Base-by-base conservation (phyloP, 2,329 filamentous ascomycete genomes). In the Bipolaris gigantea region DNA sequence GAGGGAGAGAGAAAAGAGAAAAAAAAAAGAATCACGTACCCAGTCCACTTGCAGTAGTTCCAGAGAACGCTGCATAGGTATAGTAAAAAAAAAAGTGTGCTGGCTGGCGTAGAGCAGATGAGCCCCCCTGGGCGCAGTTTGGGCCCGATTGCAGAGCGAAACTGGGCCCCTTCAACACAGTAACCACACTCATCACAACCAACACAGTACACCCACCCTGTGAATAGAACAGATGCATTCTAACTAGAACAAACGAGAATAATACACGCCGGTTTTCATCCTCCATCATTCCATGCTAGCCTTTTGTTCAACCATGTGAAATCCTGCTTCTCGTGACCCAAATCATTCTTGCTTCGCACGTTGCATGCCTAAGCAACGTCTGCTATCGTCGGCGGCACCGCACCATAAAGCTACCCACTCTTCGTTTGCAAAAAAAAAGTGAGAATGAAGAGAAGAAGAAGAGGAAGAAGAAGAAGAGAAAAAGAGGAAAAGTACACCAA, bases 231-330 rank as follows among this genome's bases (percentile, higher is more conserved):
- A 50, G 54, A 45, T 62, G 58, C 57, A 60, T 68, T 67, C 50
- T 59, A 64, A 65, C 62, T 63, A 63, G 62, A 65, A 62, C 60
- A 61, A 68, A 62, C 60, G 61, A 68, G 58, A 54, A 56, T 69
- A 69, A 50, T 69, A 62, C 67, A 71, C 62, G 69, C 57, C 65
- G 59, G 48, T 52, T 46, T 47, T 55, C 56, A 4, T 36, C 23
- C 21, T 36, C 53, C 60, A 57, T 53, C 47, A 50, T 33, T 48
- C n/a, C 23, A 19, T 19, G 16, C 16, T 39, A 38, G 27, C 32
- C 44, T 46, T 48, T 47, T 55, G 56, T 53, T 54, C 27, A 30
- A 55, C 51, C 50, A 33, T 59, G 57, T 68, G 60, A 61, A 63
- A 63, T 62, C 53, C 54, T 57, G 56, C 45, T 60, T 46, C 50